These are phyloP conservation scores for Cicer judaicum DNA, from an alignment of 306 rosid species.

Conservation along the genomic window DNA sequence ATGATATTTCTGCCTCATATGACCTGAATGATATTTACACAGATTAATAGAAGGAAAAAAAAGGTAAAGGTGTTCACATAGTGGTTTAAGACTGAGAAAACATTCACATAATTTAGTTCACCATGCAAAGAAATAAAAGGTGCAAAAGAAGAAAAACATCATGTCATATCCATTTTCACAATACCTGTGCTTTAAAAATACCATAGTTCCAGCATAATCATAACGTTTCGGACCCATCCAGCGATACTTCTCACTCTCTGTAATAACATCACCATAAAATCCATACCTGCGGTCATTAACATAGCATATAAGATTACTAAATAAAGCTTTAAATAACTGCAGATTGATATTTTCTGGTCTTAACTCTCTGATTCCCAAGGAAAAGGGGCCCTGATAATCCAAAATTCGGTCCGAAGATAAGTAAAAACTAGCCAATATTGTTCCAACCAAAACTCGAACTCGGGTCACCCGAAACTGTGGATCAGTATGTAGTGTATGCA, in stretches of 20 bases:
- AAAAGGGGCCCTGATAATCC: too few relatives aligned
- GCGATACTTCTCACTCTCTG: constrained; percentile 90
- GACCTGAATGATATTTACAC: constrained; percentile 59
- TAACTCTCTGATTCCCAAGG: too few relatives aligned
- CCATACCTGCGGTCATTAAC: constrained; percentile 70
- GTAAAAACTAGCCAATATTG: too few relatives aligned
- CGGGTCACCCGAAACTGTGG: background rate
- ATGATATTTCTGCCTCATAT: constrained; percentile 87
- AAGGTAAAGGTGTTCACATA: background rate
- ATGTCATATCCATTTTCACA: constrained; percentile 18
- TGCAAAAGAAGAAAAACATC: background rate
- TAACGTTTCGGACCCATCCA: constrained; percentile 99
- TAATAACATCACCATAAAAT: constrained; percentile 96
- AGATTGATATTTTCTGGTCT: background rate
- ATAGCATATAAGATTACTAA: constrained; percentile 44
- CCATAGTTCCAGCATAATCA: constrained; percentile 93
- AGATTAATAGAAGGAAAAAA: background rate
- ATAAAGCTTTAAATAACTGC: constrained; percentile 34
- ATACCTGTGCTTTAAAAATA: constrained; percentile 84
- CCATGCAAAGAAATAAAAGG: background rate
- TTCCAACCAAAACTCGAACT: too few relatives aligned
- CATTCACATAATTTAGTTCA: background rate
- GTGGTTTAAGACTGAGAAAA: constrained; percentile 22
- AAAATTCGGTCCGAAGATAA: too few relatives aligned
- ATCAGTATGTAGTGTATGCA: constrained; percentile 34